These are phyloP conservation scores for Phyllosticta citribraziliensis DNA, from an alignment of 2,329 filamentous ascomycete species.

Conservation along the genomic window DNA sequence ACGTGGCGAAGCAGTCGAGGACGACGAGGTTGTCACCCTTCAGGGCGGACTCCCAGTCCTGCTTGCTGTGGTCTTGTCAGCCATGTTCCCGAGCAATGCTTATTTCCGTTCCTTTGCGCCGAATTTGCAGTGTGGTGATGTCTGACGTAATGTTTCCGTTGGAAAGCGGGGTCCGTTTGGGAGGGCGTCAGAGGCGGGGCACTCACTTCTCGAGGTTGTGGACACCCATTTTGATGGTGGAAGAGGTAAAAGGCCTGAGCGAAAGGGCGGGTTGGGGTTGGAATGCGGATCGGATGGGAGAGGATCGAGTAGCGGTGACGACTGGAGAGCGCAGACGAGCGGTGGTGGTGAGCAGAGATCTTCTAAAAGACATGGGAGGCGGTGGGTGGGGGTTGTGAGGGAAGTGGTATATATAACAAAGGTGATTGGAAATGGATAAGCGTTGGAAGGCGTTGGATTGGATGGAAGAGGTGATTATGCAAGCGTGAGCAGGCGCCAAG, in stretches of 20 bases:
- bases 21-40: conserved; percentile 52
- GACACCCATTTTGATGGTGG: conserved; percentile 36
- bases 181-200: neutral
- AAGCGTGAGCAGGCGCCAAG: conserved; percentile 3
- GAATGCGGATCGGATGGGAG: conserved; percentile 22
- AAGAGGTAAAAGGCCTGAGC: conserved; percentile 28
- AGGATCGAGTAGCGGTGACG: conserved; percentile 15
- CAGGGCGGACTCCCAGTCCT: conserved; percentile 49
- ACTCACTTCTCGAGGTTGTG: conserved; percentile 40
- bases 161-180: neutral
- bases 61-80: conserved; percentile 37
- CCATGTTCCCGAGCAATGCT: neutral
- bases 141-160: neutral
- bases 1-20: conserved; percentile 78
- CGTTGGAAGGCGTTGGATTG: conserved; percentile 18
- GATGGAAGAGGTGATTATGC: conserved; percentile 20
- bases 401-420: conserved; percentile 19
- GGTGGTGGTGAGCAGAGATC: conserved; percentile 34
- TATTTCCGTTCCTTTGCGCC: neutral
- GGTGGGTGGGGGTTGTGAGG: neutral
- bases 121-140: neutral
- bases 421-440: conserved; percentile 3
- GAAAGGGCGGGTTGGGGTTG: conserved; percentile 19
- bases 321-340: conserved; percentile 22
- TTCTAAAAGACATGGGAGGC: conserved; percentile 26